phyloP scores from a whole-genome alignment of 176 grass and related monocot species.

The Aegilops tauschii region DNA sequence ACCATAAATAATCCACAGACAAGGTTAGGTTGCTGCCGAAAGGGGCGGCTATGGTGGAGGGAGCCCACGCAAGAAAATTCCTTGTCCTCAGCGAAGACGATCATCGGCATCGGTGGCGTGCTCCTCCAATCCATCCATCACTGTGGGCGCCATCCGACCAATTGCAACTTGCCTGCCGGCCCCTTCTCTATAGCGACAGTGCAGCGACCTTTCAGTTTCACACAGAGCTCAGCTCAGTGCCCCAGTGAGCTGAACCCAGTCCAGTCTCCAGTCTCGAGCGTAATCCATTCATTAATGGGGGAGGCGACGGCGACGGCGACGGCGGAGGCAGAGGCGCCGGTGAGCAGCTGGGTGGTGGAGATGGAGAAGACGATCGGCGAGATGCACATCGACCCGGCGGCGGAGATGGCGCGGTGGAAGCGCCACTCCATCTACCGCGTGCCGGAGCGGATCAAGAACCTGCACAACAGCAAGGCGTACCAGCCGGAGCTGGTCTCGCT shows the following conservation, averaged over 20 bases:
- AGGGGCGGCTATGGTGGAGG: neutral
- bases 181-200: too few relatives aligned
- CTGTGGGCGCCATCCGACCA: neutral
- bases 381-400: neutral
- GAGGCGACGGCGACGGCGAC: too few relatives aligned
- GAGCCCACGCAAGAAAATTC: neutral
- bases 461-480: slow-evolving; percentile 22
- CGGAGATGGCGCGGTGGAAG: slow-evolving; percentile 33
- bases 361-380: slow-evolving; percentile 9
- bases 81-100: neutral
- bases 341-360: slow-evolving; percentile 22
- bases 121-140: neutral
- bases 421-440: slow-evolving; percentile 38
- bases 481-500: slow-evolving; percentile 36
- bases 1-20: neutral
- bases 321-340: neutral
- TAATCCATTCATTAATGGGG: neutral
- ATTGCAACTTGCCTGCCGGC: neutral
- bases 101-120: neutral
- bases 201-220: neutral
- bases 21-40: neutral
- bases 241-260: neutral
- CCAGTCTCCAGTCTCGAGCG: too few relatives aligned
- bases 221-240: neutral
- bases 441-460: slow-evolving; percentile 28